Evolutionary conservation across 2,329 filamentous ascomycete genomes (phyloP).

Genomic region (Claviceps africana): DNA sequence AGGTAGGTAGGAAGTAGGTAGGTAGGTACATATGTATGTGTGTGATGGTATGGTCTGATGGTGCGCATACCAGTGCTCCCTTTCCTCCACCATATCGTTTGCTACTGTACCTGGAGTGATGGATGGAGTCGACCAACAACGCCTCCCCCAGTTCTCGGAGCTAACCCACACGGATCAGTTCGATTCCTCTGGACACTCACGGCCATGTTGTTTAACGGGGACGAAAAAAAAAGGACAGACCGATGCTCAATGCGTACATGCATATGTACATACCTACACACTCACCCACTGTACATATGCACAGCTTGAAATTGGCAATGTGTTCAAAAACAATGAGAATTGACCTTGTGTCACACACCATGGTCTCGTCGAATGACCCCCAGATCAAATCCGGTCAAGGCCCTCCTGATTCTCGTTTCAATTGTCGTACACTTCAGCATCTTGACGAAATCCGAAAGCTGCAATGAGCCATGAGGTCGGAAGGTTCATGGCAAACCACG

Average conservation of each 20-base stretch:
- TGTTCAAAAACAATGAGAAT: neutral
- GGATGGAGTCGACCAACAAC: neutral
- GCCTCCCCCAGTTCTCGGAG: neutral
- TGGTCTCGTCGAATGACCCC: neutral
- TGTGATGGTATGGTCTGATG: too few relatives aligned
- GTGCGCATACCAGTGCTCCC: neutral
- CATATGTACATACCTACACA: neutral
- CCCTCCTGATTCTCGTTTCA: neutral
- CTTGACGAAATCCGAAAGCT: neutral
- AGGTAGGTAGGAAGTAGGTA: too few relatives aligned
- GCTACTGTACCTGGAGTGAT: neutral
- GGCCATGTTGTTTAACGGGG: neutral
- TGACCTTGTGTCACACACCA: neutral
- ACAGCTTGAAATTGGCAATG: neutral
- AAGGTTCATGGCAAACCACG: neutral
- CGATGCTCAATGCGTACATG: neutral
- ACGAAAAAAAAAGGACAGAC: neutral
- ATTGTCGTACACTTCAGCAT: neutral
- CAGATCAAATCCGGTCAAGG: neutral
- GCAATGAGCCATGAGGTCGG: neutral
- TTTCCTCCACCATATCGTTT: neutral
- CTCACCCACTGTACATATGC: neutral
- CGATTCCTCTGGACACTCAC: neutral
- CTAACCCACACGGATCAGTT: neutral
- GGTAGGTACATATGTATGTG: too few relatives aligned